These are phyloP conservation scores for Digitaria exilis DNA, from an alignment of 202 grass and related monocot genomes.

Conservation along the genomic window DNA sequence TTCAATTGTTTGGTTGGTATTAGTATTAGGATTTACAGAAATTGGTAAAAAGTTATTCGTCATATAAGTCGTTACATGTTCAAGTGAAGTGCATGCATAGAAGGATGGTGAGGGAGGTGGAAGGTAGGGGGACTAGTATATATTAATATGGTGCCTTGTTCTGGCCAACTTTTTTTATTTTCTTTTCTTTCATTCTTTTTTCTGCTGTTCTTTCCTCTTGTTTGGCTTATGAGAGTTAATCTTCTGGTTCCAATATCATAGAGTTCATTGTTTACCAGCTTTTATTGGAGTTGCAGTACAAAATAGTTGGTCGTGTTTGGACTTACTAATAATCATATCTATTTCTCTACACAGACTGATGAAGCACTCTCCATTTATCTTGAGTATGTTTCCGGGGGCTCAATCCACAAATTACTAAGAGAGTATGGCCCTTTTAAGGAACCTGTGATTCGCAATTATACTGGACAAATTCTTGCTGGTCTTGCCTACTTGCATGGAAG, in stretches of 20 bases:
- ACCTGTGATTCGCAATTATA: slow-evolving; percentile 80
- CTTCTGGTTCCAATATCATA: not conserved
- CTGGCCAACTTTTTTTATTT: not conserved
- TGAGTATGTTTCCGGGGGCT: slow-evolving; percentile 91
- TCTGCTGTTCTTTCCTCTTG: slow-evolving; percentile 9
- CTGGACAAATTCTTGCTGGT: slow-evolving; percentile 91
- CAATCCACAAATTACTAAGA: slow-evolving; percentile 88
- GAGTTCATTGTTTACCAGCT: slow-evolving; percentile 1
- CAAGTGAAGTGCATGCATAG: not conserved
- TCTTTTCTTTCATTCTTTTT: not conserved
- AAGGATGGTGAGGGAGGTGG: not conserved
- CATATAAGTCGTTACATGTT: not conserved
- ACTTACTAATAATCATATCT: slow-evolving; percentile 27
- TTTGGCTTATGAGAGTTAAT: not conserved
- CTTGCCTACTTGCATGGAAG: slow-evolving; percentile 87
- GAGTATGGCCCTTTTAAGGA: slow-evolving; percentile 93
- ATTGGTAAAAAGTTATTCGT: not conserved
- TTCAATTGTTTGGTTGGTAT: not conserved
- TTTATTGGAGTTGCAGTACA: slow-evolving; percentile 25
- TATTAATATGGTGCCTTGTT: not conserved
- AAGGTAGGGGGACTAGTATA: not conserved
- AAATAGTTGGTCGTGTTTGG: slow-evolving; percentile 20
- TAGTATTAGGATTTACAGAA: not conserved
- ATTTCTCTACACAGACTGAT: slow-evolving; percentile 58
- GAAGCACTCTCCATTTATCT: slow-evolving; percentile 88